Base-by-base conservation (phyloP, 768 basidiomycete species). In the Lyophyllum shimeji region DNA sequence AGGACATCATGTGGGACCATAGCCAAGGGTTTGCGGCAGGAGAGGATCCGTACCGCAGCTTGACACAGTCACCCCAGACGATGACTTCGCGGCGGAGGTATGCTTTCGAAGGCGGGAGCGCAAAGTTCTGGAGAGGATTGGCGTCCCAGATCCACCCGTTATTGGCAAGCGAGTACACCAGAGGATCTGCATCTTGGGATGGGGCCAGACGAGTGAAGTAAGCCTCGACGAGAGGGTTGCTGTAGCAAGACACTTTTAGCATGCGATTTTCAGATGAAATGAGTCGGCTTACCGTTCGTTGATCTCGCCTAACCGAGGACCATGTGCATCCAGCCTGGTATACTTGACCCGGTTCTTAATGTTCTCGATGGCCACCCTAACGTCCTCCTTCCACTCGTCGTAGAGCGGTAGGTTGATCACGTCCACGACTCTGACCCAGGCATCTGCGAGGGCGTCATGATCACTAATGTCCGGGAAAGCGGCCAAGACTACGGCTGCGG, bases 141-240 rank as follows among this genome's bases (percentile, higher is more conserved):
- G 96, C 95, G 60, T 88, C 76, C 96, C 97, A 99, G 61, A 99
- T 94, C 97, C 97, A 99, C 2, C 97, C 97, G 67, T 99, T 99
- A 72, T 98, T 98, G 5, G 96, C 97, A 25, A 99, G 76, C 1
- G 90, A 87, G 66, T 94, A 90, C 13, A 81, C 75, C 27, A 76
- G 65, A n/a, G 77, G 80, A 50, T 82, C 79, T 13, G 75, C 69
- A 33, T 73, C 57, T 8, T 70, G 64, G 21, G 64, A 71, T 31
- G 76, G 80, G 37, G 60, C 75, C 12, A 98, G 70, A 23, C 94
- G 87, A 1, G 95, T 98, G 72, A 99, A 99, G 74, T 98, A 98
- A 3, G 81, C 71, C 66, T 98, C 97, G 43, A 93, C 89, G 43
- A 99, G 77, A 20, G 96, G 94, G 15, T 77, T 80, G 39, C 95